Conservation (phyloP, 2,329 filamentous ascomycete species). For the Nemania sp. region DNA sequence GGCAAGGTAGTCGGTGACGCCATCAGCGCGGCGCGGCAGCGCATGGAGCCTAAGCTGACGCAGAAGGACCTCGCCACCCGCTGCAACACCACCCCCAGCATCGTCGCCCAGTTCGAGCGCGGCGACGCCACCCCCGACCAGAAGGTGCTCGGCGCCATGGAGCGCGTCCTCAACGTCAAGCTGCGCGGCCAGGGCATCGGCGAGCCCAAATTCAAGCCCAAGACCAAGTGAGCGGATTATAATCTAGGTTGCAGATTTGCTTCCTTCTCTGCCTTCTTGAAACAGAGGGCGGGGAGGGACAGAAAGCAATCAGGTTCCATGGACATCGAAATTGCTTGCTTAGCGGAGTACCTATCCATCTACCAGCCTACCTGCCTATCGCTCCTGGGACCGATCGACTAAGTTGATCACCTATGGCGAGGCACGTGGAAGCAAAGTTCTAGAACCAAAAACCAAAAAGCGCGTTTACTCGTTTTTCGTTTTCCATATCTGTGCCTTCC, state of each 20-base stretch:
- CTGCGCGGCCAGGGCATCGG: constrained; percentile 85
- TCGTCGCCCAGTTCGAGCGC: constrained; percentile 85
- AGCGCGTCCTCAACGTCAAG: constrained; percentile 85
- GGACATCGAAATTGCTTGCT: too few species aligned
- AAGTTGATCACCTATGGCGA: constrained; percentile 14
- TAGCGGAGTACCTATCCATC: too few species aligned
- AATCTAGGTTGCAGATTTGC: too few species aligned
- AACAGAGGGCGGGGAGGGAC: too few species aligned
- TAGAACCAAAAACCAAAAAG: background rate
- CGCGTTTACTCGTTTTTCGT: background rate
- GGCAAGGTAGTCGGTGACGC: constrained; percentile 79
- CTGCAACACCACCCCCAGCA: constrained; percentile 81
- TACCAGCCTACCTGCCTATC: too few species aligned
- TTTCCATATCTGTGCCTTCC: background rate
- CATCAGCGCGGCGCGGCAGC: constrained; percentile 77
- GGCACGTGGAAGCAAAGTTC: background rate
- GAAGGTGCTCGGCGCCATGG: constrained; percentile 76
- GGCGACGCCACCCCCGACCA: constrained; percentile 79
- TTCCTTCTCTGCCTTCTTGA: too few species aligned
- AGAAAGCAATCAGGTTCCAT: too few species aligned
- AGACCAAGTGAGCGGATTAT: constrained; percentile 68
- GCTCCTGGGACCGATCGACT: background rate
- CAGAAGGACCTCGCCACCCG: constrained; percentile 86
- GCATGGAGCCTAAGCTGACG: constrained; percentile 91
- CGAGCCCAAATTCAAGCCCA: constrained; percentile 74